Base-by-base conservation (phyloP, 2,329 filamentous ascomycete species). In the Chaetomiaceae sp. region DNA sequence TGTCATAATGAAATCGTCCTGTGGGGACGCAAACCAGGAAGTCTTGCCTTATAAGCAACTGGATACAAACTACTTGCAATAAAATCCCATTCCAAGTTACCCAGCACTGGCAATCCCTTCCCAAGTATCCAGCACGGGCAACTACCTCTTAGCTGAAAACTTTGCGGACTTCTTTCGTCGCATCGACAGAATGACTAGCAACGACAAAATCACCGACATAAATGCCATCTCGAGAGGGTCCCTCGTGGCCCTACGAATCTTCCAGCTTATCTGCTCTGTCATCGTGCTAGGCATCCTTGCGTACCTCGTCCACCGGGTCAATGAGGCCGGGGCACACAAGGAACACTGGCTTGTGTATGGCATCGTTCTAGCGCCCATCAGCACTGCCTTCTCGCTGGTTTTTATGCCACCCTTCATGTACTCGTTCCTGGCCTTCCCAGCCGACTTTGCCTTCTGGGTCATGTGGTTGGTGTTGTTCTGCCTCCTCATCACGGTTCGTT, bases 391-490 rank as follows among this genome's bases (percentile, higher is more conserved):
- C 39, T 41, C 50, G 2, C 16, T 56, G 2, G 16, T 58, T 4
- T 59, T 59, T 23, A 50, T 58, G 5, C 16, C 39, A 2, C 55
- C 57, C 2, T 51, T 59, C 30, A 21, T 48, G 9, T 56, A 56
- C 38, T 44, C 52, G 13, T 55, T 53, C 21, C 21, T 55, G 13
- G 55, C 44, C 9, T 55, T 56, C 31, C 53, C 57, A 12, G 39
- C 38, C 20, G 57, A 59, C 37, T 45, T 55, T 12, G 30, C 48
- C 19, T 43, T 59, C 7, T 59, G 55, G 21, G 33, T 56, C 23
- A 46, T 51, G 50, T 59, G 57, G 57, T 39, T 59, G 16, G 44
- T 56, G 10, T 47, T 46, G 7, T 59, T 59, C 31, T 50, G 33
- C 33, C 48, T 59, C 4, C 25, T 59, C 34, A 43, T 44, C 12